Conservation (phyloP, 106 monocot genomes). For the Dendrobium officinale region DNA sequence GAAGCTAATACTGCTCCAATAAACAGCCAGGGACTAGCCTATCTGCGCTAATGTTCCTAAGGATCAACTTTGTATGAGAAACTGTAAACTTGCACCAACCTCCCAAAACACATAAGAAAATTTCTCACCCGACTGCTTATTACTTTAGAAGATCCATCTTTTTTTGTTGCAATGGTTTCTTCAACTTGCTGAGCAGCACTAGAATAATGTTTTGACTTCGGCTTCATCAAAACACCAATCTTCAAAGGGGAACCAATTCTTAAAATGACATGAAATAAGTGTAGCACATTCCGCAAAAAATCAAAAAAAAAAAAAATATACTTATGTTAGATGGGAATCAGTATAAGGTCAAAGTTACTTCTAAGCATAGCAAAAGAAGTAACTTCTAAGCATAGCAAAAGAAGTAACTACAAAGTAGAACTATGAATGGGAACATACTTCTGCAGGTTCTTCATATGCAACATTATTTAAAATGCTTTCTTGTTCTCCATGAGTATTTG, state of each 20-base stretch:
- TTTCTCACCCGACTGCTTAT: conserved; percentile 11
- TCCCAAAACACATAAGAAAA: neutral
- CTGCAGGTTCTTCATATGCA: neutral
- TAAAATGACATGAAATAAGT: neutral
- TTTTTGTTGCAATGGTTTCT: neutral
- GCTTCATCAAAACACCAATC: neutral
- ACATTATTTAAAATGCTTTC: conserved; percentile 9
- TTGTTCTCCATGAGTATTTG: conserved; percentile 5
- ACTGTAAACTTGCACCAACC: neutral
- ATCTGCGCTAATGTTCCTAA: neutral
- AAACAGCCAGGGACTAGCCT: neutral
- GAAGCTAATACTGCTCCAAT: neutral
- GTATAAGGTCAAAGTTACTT: neutral
- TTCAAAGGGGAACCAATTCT: neutral
- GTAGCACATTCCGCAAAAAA: neutral
- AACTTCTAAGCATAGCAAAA: neutral
- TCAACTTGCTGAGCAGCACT: neutral
- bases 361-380: neutral
- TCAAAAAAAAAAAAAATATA: neutral
- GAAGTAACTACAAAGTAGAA: neutral
- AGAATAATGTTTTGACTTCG: neutral
- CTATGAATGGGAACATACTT: conserved; percentile 3
- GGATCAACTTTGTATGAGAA: neutral
- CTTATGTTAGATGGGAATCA: neutral
- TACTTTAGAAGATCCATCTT: neutral